Evolutionary conservation across 2,329 filamentous ascomycete genomes (phyloP), one percentile per base, ranked within the genome.

Genomic region (Dothideomycetes sp.): DNA sequence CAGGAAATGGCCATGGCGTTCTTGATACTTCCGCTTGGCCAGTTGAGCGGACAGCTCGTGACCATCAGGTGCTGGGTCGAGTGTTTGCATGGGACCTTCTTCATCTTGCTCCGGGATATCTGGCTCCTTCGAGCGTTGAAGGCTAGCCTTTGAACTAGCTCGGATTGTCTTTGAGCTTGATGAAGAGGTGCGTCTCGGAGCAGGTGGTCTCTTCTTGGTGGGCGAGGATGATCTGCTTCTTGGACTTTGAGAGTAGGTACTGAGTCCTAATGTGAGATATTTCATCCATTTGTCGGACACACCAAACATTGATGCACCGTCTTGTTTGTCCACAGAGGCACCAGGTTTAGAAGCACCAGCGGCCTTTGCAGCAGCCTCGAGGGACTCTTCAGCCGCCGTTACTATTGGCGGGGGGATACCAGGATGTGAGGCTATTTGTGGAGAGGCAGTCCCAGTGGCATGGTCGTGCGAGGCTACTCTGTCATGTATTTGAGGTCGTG

Each of bases 21-120:
- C 67, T 12, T 52, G 53, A 10, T 44, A 54, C 19, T 63, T 60
- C 38, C 68, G 65, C 1, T 46, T 46, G 51, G 78, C 84, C 37
- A 84, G 65, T 50, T 77, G 81, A 47, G 70, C 73, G 52, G 79
- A 70, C 49, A 79, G 66, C 16, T 52, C 44, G 36, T 65, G 60
- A 8, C 65, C 55, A 32, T 68, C 63, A 4, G 57, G 55, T 14
- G 49, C 52, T 1, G 56, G 56, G 5, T 61, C 57, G 8, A 57
- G n/a, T 11, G 52, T 45, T 7, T 47, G 45, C 18, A 58, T 39
- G 3, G 44, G 38, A 10, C 44, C 19, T 5, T 24, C 31, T 29
- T 46, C 47, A 3, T 48, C 42, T 7, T 48, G 43, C 3, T 46
- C 40, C 22, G 22, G 22, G 22, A 27, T 27, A 15, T 48, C 42